Evolutionary conservation across 768 basidiomycete genomes (phyloP).

Genomic region (Leccinellum rugosiceps): DNA sequence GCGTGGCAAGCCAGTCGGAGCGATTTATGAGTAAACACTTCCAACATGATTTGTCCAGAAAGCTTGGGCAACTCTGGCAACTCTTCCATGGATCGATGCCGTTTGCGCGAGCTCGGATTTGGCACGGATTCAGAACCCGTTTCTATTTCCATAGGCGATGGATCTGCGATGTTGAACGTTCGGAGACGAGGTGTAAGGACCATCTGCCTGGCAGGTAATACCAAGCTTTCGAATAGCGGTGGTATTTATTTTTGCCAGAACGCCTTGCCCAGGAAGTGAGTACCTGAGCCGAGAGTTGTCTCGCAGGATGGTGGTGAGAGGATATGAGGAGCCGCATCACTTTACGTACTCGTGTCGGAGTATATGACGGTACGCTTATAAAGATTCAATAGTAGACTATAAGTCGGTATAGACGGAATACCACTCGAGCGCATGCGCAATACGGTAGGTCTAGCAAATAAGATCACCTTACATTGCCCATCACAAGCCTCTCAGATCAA

Average conservation of each 20-base stretch:
- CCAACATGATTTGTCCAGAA: conserved; percentile 53
- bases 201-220: conserved; percentile 22
- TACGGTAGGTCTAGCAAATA: conserved; percentile 9
- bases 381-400: not conserved
- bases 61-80: conserved; percentile 49
- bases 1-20: conserved; percentile 43
- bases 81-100: conserved; percentile 33
- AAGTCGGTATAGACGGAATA: not conserved
- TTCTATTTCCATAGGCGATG: conserved; percentile 33
- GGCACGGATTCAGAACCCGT: conserved; percentile 22
- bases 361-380: not conserved
- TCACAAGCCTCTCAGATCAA: conserved; percentile 1
- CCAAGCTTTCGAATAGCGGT: conserved; percentile 10
- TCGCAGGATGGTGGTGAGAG: conserved; percentile 23
- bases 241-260: conserved; percentile 20
- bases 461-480: conserved; percentile 10
- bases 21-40: conserved; percentile 69
- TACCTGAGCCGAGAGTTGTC: conserved; percentile 14
- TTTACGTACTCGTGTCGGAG: conserved; percentile 24
- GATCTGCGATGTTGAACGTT: conserved; percentile 32
- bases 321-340: conserved; percentile 23
- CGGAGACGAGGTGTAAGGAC: conserved; percentile 36
- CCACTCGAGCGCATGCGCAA: conserved; percentile 2
- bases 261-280: conserved; percentile 13
- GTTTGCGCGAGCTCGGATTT: conserved; percentile 34